A percentile compares a stretch with the other conserved stretches of the same genome.
Conservation (phyloP, 805 yeast species). For the Candida schatavii region DNA sequence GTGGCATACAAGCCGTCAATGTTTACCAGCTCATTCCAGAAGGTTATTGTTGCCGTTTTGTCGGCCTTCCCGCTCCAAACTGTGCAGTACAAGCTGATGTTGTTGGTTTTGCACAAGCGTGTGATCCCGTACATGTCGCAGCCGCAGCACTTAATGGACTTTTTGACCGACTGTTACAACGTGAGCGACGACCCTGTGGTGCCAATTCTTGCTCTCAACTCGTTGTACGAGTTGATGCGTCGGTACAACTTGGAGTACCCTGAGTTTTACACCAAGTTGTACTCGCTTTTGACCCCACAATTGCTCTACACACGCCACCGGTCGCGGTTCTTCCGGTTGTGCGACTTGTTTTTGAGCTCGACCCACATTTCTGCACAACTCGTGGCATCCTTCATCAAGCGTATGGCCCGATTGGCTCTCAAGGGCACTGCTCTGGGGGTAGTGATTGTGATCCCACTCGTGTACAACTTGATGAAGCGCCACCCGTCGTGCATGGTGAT, state of each 20-base stretch:
- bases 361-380: slow-evolving; percentile 82
- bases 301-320: slow-evolving; percentile 76
- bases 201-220: slow-evolving; percentile 80
- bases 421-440: slow-evolving; percentile 86
- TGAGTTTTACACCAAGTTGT: slow-evolving; percentile 78
- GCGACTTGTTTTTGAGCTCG: slow-evolving; percentile 82
- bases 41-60: slow-evolving; percentile 59
- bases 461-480: slow-evolving; percentile 81
- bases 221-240: slow-evolving; percentile 82
- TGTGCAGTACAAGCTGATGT: slow-evolving; percentile 63
- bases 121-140: slow-evolving; percentile 76
- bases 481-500: slow-evolving; percentile 94
- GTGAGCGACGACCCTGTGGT: slow-evolving; percentile 43
- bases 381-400: slow-evolving; percentile 87
- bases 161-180: slow-evolving; percentile 82
- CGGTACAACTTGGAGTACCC: slow-evolving; percentile 87
- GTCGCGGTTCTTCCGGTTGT: slow-evolving; percentile 81
- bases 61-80: slow-evolving; percentile 42
- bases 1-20: slow-evolving; percentile 35
- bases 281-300: slow-evolving; percentile 72
- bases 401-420: slow-evolving; percentile 69
- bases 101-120: slow-evolving; percentile 75
- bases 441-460: slow-evolving; percentile 84
- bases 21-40: slow-evolving; percentile 68
- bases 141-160: slow-evolving; percentile 89